Base-by-base conservation (phyloP, 192 early-diverging fungal genomes). In the Backusella tuberculispora region DNA sequence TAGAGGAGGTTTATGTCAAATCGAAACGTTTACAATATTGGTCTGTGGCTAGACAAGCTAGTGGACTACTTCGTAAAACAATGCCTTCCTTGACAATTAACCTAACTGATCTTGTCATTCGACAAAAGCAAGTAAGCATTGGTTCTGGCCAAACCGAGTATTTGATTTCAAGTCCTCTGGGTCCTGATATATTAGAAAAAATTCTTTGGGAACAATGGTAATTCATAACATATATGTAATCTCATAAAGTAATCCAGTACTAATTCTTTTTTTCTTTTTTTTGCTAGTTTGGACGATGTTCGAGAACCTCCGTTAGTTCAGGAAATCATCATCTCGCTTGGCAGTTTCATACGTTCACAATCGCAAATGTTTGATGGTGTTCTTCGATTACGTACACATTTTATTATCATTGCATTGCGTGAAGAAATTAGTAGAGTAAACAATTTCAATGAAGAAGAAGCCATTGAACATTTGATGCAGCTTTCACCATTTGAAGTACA, bases 1-100 rank as follows among this genome's bases (percentile, higher is more conserved):
- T 95, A 10, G 91, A 93, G 76, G 93, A 95, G 77, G 91, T 95
- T 37, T 95, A 95, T 76, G 81, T 86, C 73, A 93, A 94, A 73
- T 91, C 92, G 2, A 86, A 91, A 50, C 84, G 87, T 64, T 76
- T 90, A 14, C 86, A 89, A 65, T 82, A 88, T 40, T 95, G 94
- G 94, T 87, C 85, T 40, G 90, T 94, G 63, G 92, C 93, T n/a
- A 89, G 94, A 44, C 92, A 92, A 72, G 87, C 90, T 9, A 91
- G 93, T n/a, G 92, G 93, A 13, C 70, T 94, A 17, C 80, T 94
- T 26, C 79, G 85, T 21, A 95, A 95, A 77, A 85, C 87, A 42
- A 90, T 94, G 67, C 90, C 91, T 63, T 87, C 86, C 13, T 82
- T 95, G 38, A 91, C 91, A 5, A 90, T 90, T 82, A 93, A 93